A percentile compares a stretch with the other conserved stretches of the same genome.
Evolutionary conservation across 805 yeast species (phyloP).

Genomic region (Tetrapisispora fleetii): DNA sequence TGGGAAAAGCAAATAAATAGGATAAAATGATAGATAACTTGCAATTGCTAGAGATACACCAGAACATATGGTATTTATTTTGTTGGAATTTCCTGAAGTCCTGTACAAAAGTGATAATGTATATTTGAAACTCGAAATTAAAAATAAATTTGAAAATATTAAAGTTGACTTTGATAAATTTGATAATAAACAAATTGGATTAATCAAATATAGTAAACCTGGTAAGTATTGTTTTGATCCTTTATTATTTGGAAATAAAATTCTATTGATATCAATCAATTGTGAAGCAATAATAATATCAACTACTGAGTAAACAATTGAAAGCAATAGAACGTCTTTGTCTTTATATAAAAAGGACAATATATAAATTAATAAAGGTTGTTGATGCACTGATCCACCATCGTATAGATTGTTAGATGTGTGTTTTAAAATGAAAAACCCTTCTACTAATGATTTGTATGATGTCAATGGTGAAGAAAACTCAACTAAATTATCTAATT

Average conservation of each 20-base stretch:
- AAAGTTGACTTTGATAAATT: slow-evolving; percentile 60
- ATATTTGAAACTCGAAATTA: slow-evolving; percentile 17
- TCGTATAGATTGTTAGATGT: slow-evolving; percentile 54
- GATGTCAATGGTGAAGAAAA: slow-evolving; percentile 30
- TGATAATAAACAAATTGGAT: slow-evolving; percentile 68
- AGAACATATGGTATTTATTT: background rate
- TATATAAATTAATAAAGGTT: slow-evolving; percentile 58
- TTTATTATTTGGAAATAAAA: slow-evolving; percentile 8
- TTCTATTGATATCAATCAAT: slow-evolving; percentile 39
- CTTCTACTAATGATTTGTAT: slow-evolving; percentile 47
- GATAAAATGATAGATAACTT: slow-evolving; percentile 52
- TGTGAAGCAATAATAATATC: slow-evolving; percentile 52
- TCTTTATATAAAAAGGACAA: slow-evolving; percentile 7
- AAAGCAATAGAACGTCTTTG: slow-evolving; percentile 5
- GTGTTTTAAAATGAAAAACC: slow-evolving; percentile 49
- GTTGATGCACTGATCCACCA: slow-evolving; percentile 82
- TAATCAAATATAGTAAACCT: slow-evolving; percentile 60
- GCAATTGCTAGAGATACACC: slow-evolving; percentile 46
- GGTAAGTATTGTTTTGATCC: slow-evolving; percentile 25
- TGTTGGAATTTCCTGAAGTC: background rate
- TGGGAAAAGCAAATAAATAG: slow-evolving; percentile 53
- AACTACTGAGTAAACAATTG: slow-evolving; percentile 41
- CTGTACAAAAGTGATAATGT: slow-evolving; percentile 29
- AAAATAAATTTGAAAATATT: slow-evolving; percentile 47
- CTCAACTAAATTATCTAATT: slow-evolving; percentile 25